Conservation (phyloP, 2,329 filamentous ascomycete genomes). For the Ophidiomyces ophidiicola region DNA sequence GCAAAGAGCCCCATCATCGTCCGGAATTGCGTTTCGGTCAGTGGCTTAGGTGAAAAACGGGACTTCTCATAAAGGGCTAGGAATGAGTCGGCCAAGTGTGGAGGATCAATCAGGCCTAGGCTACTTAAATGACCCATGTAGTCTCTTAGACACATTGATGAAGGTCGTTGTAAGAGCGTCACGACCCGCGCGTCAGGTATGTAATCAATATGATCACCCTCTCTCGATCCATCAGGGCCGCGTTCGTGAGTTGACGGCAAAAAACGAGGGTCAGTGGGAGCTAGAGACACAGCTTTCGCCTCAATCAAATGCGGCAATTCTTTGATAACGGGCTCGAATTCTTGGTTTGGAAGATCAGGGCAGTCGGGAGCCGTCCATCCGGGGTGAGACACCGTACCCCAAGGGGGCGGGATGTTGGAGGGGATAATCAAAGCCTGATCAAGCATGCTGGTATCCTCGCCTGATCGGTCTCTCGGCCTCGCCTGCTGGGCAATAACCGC, state of each 20-base stretch:
- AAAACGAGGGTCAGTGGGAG: constrained; percentile 45
- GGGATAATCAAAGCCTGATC: constrained; percentile 19
- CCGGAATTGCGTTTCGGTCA: constrained; percentile 61
- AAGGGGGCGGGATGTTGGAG: constrained; percentile 44
- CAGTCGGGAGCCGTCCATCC: constrained; percentile 79
- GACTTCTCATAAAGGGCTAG: constrained; percentile 68
- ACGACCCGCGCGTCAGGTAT: constrained; percentile 56
- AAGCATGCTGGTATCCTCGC: constrained; percentile 24
- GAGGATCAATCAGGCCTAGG: constrained; percentile 50
- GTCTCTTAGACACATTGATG: constrained; percentile 61
- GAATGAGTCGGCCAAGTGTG: constrained; percentile 47
- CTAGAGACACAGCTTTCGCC: constrained; percentile 80
- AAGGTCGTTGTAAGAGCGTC: constrained; percentile 56
- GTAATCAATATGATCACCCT: constrained; percentile 26
- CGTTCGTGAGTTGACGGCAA: constrained; percentile 16
- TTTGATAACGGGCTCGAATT: constrained; percentile 67
- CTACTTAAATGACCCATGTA: constrained; percentile 62
- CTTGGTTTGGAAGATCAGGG: constrained; percentile 62
- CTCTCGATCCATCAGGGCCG: constrained; percentile 8
- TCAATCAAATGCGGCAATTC: constrained; percentile 86
- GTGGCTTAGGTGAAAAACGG: constrained; percentile 60
- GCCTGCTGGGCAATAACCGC: constrained; percentile 70
- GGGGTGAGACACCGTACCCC: constrained; percentile 73
- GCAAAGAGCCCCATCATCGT: constrained; percentile 75
- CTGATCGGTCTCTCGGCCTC: constrained; percentile 49